A percentile compares a stretch with the other conserved stretches of the same genome.
These are phyloP conservation scores for Dryas alaskensis DNA, from an alignment of 306 rosid genomes.

Conservation along the genomic window DNA sequence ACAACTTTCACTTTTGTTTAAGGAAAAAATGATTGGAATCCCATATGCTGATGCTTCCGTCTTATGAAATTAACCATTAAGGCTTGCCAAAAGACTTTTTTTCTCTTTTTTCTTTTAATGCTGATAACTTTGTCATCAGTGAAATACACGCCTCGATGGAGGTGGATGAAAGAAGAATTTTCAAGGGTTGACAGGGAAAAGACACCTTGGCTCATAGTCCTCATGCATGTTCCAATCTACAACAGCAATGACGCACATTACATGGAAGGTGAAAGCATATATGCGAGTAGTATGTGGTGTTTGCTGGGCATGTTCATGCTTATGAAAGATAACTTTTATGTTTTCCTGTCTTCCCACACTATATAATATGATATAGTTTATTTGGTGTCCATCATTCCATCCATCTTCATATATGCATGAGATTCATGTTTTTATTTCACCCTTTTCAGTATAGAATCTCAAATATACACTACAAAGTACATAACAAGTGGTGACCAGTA, in stretches of 20 bases:
- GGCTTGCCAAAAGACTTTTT: neutral
- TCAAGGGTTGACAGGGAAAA: constrained; percentile 70
- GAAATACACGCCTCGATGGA: constrained; percentile 85
- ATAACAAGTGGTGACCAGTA: constrained; percentile 57
- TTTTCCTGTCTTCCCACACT: too few relatives aligned
- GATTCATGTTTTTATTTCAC: constrained; percentile 14
- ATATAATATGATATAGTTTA: neutral
- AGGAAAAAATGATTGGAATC: too few relatives aligned
- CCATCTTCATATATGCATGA: neutral
- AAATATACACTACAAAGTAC: constrained; percentile 62
- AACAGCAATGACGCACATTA: constrained; percentile 78
- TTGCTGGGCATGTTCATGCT: constrained; percentile 99
- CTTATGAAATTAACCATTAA: neutral
- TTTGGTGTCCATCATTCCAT: neutral
- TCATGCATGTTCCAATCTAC: constrained; percentile 86
- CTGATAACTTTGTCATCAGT: constrained; percentile 41
- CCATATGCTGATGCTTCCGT: too few relatives aligned
- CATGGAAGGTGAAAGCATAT: constrained; percentile 98
- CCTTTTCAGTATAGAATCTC: constrained; percentile 77
- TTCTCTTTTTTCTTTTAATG: neutral
- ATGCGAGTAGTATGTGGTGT: constrained; percentile 61
- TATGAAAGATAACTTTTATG: constrained; percentile 64
- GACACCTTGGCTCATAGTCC: constrained; percentile 97
- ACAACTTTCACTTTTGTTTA: too few relatives aligned
- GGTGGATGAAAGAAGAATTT: constrained; percentile 70